These are phyloP conservation scores for Tylopilus vinaceipallidus DNA, from an alignment of 768 basidiomycete species.

Conservation along the genomic window DNA sequence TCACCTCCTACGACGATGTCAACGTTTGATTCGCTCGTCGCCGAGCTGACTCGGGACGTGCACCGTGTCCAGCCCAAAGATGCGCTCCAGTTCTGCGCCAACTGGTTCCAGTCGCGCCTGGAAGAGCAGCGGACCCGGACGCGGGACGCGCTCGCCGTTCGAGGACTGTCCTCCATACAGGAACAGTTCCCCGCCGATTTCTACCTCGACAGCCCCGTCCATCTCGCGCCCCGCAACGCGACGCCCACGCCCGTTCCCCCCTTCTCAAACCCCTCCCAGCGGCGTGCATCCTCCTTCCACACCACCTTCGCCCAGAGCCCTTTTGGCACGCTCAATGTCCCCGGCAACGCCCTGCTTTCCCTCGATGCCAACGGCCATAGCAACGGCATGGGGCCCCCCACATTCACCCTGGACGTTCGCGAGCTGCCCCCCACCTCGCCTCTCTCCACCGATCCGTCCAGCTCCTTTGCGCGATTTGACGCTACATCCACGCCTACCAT, in stretches of 20 bases:
- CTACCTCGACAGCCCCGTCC: conserved; percentile 51
- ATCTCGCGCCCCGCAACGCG: conserved; percentile 29
- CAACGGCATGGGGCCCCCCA: conserved; percentile 43
- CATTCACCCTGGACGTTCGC: conserved; percentile 57
- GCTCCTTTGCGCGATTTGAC: conserved; percentile 54
- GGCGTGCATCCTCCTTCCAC: conserved; percentile 54
- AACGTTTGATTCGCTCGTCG: conserved; percentile 79
- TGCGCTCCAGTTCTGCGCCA: conserved; percentile 88
- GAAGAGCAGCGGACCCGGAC: conserved; percentile 80
- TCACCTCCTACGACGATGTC: conserved; percentile 40
- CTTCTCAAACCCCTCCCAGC: conserved; percentile 51
- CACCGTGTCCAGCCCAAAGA: conserved; percentile 87
- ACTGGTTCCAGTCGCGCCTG: conserved; percentile 89
- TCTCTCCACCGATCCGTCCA: conserved; percentile 42
- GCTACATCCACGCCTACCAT: conserved; percentile 43
- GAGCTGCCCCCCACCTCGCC: conserved; percentile 64
- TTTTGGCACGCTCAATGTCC: conserved; percentile 77
- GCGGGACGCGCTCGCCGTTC: conserved; percentile 56
- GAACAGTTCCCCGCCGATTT: conserved; percentile 57
- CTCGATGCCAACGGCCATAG: conserved; percentile 37
- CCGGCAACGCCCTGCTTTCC: conserved; percentile 73
- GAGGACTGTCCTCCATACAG: conserved; percentile 46
- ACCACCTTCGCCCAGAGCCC: conserved; percentile 57
- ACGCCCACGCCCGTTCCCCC: conserved; percentile 50
- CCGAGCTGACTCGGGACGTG: conserved; percentile 83